These are phyloP conservation scores for Penicillium simplicissimum DNA, from an alignment of 495 filamentous ascomycete species.

Conservation along the genomic window DNA sequence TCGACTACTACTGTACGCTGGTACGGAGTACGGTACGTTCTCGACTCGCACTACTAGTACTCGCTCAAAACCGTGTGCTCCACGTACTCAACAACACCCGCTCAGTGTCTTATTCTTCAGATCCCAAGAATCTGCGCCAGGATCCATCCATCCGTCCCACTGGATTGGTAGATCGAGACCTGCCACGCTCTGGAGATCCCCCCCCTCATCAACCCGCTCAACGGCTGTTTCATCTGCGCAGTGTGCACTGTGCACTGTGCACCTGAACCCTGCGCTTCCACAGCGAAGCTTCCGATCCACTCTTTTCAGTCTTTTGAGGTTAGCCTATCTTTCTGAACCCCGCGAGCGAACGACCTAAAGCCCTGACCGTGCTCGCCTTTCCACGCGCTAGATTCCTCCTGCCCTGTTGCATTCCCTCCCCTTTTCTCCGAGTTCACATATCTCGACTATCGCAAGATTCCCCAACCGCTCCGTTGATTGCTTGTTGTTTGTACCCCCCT, in stretches of 20 bases:
- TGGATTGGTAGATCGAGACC: constrained; percentile 17
- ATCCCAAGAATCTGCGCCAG: constrained; percentile 17
- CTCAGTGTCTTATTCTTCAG: constrained; percentile 13
- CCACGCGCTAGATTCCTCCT: constrained; percentile 24
- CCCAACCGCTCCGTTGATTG: constrained; percentile 10
- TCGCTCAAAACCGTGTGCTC: background rate
- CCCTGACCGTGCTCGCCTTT: constrained; percentile 13
- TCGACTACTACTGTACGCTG: background rate
- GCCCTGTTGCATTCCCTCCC: constrained; percentile 32
- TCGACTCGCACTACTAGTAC: background rate
- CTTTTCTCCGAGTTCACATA: constrained; percentile 22
- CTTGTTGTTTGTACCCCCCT: constrained; percentile 8
- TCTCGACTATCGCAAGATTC: constrained; percentile 19
- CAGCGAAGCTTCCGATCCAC: constrained; percentile 11
- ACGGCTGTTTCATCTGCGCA: constrained; percentile 6
- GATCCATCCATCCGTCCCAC: background rate
- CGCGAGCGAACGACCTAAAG: constrained; percentile 25
- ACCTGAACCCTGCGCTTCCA: background rate
- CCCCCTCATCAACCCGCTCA: background rate
- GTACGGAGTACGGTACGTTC: background rate
- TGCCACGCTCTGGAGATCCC: constrained; percentile 14
- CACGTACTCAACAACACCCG: background rate
- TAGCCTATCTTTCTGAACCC: constrained; percentile 20
- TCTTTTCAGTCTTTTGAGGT: constrained; percentile 11
- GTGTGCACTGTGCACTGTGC: constrained; percentile 1